Percentiles rank a stretch among this genome's conserved stretches.
Evolutionary conservation across 2,329 filamentous ascomycete genomes (phyloP).

Genomic region (Metarhizium sp.): DNA sequence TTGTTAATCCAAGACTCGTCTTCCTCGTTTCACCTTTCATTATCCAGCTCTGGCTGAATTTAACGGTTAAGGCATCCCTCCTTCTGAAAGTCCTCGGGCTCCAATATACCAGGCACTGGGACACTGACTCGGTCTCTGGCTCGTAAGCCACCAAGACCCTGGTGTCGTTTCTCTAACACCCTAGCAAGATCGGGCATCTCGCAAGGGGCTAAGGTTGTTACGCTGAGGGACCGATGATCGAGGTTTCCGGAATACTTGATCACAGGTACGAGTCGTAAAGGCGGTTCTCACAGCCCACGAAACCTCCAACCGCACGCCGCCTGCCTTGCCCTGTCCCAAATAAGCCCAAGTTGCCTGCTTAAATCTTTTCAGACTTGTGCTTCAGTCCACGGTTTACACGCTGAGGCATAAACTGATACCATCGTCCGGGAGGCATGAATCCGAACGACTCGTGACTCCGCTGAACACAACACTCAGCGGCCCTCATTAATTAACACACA

Average conservation of each 20-base stretch:
- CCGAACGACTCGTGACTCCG: slow-evolving; percentile 17
- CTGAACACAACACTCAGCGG: slow-evolving; percentile 7
- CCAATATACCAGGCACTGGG: slow-evolving; percentile 2
- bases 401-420: slow-evolving; percentile 15
- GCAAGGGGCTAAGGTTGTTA: slow-evolving; percentile 29
- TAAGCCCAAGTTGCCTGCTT: slow-evolving; percentile 3
- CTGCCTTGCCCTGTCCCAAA: slow-evolving; percentile 11
- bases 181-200: slow-evolving; percentile 24
- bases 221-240: slow-evolving; percentile 27
- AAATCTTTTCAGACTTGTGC: not conserved
- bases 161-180: slow-evolving; percentile 25
- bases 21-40: not conserved
- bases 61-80: not conserved
- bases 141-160: slow-evolving; percentile 25
- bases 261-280: slow-evolving; percentile 24
- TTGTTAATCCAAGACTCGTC: not conserved
- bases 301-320: slow-evolving; percentile 1
- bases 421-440: slow-evolving; percentile 17
- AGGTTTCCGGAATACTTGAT: slow-evolving; percentile 30
- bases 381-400: slow-evolving; percentile 7
- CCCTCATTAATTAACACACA: not conserved
- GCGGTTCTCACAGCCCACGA: slow-evolving; percentile 26
- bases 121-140: slow-evolving; percentile 11
- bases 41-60: not conserved
- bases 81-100: not conserved